These are phyloP conservation scores for Kodamaea nitidulidarum DNA, from an alignment of 805 yeast species.

Conservation along the genomic window DNA sequence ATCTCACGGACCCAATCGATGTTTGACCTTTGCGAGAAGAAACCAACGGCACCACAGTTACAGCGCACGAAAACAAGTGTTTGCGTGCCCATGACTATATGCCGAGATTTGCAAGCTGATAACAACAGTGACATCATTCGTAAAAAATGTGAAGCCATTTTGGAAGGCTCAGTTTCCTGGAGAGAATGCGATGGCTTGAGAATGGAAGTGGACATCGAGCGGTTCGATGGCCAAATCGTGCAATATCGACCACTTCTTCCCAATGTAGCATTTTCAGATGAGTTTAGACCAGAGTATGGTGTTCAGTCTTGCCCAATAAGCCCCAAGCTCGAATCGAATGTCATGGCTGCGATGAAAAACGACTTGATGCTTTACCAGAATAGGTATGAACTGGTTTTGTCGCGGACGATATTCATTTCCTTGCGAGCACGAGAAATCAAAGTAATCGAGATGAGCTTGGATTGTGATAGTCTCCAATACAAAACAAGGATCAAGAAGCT, in stretches of 20 bases:
- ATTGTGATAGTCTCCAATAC: conserved; percentile 15
- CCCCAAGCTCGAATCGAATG: conserved; percentile 47
- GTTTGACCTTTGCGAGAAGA: conserved; percentile 21
- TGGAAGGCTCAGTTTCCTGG: conserved; percentile 14
- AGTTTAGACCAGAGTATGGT: conserved; percentile 49
- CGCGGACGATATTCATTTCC: conserved; percentile 40
- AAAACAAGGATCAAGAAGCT: conserved; percentile 36
- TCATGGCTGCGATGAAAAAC: conserved; percentile 48
- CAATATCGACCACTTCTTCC: conserved; percentile 25
- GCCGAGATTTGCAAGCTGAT: conserved; percentile 13
- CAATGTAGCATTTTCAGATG: conserved; percentile 43
- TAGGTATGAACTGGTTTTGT: conserved; percentile 27
- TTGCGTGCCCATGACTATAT: conserved; percentile 17
- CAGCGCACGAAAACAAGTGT: conserved; percentile 19
- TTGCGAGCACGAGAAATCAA: conserved; percentile 44
- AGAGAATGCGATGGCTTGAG: conserved; percentile 11
- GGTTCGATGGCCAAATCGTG: conserved; percentile 3
- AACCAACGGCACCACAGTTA: conserved; percentile 7
- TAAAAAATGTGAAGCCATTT: conserved; percentile 22
- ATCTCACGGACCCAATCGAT: conserved; percentile 35
- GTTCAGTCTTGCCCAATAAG: conserved; percentile 54
- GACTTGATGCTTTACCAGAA: conserved; percentile 45
- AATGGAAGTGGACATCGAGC: conserved; percentile 5
- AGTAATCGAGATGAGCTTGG: conserved; percentile 34
- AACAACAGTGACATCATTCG: conserved; percentile 18